phyloP scores from a whole-genome alignment of 2,329 filamentous ascomycete species.

The Fusarium anthophilum region DNA sequence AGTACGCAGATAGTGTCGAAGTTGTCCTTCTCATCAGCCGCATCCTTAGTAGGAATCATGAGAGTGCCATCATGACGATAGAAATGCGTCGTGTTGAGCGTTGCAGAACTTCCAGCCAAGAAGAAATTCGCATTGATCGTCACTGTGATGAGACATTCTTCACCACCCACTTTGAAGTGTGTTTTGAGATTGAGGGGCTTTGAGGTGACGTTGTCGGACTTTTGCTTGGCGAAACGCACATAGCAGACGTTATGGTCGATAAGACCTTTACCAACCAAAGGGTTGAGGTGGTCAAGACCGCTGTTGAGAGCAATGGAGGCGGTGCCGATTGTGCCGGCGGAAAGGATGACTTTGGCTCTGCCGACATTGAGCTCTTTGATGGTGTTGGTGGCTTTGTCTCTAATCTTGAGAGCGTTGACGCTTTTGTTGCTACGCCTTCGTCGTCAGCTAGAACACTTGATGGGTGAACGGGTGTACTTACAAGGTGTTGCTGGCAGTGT shows the following conservation, averaged over 20 bases:
- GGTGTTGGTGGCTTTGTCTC: background rate
- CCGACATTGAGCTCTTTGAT: slow-evolving; percentile 21
- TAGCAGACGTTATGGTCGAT: slow-evolving; percentile 34
- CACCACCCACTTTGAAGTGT: background rate
- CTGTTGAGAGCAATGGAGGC: slow-evolving; percentile 29
- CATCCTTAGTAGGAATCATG: background rate
- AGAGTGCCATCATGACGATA: slow-evolving; percentile 10
- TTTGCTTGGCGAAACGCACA: slow-evolving; percentile 25
- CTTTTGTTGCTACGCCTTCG: background rate
- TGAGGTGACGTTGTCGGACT: background rate
- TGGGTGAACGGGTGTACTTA: background rate
- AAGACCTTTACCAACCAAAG: slow-evolving; percentile 3
- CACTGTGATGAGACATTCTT: slow-evolving; percentile 21
- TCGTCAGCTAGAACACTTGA: fast-evolving
- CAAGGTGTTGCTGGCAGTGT: background rate
- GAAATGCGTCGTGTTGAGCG: slow-evolving; percentile 22
- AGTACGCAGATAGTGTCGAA: slow-evolving; percentile 28
- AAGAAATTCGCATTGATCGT: slow-evolving; percentile 35
- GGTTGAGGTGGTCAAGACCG: slow-evolving; percentile 16
- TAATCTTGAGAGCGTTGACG: slow-evolving; percentile 17
- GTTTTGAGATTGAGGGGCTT: slow-evolving; percentile 31
- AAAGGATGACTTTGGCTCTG: slow-evolving; percentile 15
- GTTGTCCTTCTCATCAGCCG: slow-evolving; percentile 3
- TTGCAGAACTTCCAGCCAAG: slow-evolving; percentile 24
- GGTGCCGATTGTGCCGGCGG: slow-evolving; percentile 25